Evolutionary conservation across 164 flowering plant genomes (phyloP), one percentile per base, ranked within the genome.

Genomic region (Litsea cubeba): DNA sequence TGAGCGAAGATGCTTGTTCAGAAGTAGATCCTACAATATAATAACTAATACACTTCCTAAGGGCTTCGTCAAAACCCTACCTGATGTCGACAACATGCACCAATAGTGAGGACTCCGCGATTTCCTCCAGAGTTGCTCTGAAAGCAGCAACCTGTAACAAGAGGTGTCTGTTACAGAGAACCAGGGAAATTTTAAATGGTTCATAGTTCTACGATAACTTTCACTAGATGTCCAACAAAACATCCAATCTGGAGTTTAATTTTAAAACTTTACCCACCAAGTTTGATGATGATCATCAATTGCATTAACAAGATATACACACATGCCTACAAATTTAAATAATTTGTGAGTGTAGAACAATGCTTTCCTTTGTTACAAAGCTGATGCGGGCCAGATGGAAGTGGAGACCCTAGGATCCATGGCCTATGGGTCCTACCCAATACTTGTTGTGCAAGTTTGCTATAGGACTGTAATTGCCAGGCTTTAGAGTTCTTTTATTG

Each of bases 1-100:
- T 75, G 40, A 71, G 72, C 14, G 8, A 28, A 65, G 15, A 54
- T 57, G 20, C 22, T 18, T 22, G 26, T 10, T 32, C 46, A 66
- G 23, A 66, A 63, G 14, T 54, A 54, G 60, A 54, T 54, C 60
- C 60, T 54, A 54, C 60, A 15, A 54, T 14, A 54, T 20, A 54
- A 54, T 15, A 54, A 54, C 60, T 54, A 15, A 17, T 54, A 15
- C 12, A 54, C 17, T 54, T 54, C n/a, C 69, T 4, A 66, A 49
- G 79, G 73, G 6, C 62, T 58, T 68, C 3, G 58, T 50, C 17
- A 73, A 58, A 75, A 24, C 46, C 70, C 69, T 85, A 92, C 98
- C 98, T 95, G 75, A 92, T 91, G 76, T 92, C 97, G 75, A 93
- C 94, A 78, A 95, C 97, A 86, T 95, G 98, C 76, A 95, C 98